Conservation (phyloP, 2,329 filamentous ascomycete genomes). For the Fusarium udum region DNA sequence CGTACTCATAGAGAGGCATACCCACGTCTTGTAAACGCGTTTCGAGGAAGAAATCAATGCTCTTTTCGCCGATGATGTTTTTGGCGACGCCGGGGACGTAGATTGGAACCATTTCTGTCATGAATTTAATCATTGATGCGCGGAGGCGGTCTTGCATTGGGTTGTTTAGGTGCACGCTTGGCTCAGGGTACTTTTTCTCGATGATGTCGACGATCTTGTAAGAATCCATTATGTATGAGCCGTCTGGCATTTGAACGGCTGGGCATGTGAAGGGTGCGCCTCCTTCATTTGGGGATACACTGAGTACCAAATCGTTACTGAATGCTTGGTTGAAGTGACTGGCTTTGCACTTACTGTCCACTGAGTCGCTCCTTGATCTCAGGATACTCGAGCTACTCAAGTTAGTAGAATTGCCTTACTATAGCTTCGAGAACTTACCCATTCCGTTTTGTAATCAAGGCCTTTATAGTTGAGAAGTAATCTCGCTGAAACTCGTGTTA, state of each 20-base stretch:
- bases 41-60: slow-evolving; percentile 16
- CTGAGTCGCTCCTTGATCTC: slow-evolving; percentile 19
- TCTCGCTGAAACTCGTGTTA: slow-evolving; percentile 1
- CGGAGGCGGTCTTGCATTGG: slow-evolving; percentile 14
- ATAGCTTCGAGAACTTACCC: neutral
- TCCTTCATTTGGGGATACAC: slow-evolving; percentile 11
- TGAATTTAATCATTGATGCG: slow-evolving; percentile 13
- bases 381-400: slow-evolving; percentile 20
- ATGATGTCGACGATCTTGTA: slow-evolving; percentile 67
- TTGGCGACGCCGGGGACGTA: slow-evolving; percentile 27
- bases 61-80: slow-evolving; percentile 21
- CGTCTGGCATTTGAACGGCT: slow-evolving; percentile 61
- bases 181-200: slow-evolving; percentile 66
- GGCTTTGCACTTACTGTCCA: neutral
- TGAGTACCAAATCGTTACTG: neutral
- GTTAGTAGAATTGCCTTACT: neutral
- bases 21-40: slow-evolving; percentile 22
- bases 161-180: slow-evolving; percentile 37
- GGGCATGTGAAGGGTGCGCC: slow-evolving; percentile 50
- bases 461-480: slow-evolving; percentile 32
- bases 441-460: slow-evolving; percentile 28
- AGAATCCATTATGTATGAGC: slow-evolving; percentile 70
- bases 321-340: fast-evolving
- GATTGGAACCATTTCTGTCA: slow-evolving; percentile 18
- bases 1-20: slow-evolving; percentile 28